Evolutionary conservation across 257 asterid species (phyloP).

Genomic region (Coffea eugenioides): DNA sequence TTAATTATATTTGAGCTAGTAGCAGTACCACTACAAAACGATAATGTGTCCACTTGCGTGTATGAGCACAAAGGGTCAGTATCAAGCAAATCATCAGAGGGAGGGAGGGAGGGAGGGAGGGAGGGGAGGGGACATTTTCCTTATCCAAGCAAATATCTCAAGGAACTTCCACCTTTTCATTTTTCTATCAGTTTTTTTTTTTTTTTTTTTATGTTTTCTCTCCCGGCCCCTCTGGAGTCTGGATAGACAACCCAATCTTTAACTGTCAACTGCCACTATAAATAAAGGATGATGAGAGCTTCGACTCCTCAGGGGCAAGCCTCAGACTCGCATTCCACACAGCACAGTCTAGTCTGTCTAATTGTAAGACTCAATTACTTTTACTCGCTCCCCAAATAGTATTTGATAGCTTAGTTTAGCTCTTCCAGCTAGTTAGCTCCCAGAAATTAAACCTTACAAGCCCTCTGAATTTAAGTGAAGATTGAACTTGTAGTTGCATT

Average conservation of each 20-base stretch:
- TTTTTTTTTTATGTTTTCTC: not conserved
- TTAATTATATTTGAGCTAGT: not conserved
- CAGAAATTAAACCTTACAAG: not conserved
- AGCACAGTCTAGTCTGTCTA: not conserved
- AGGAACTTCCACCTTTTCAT: conserved; percentile 29
- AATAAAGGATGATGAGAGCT: conserved; percentile 34
- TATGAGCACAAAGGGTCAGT: conserved; percentile 32
- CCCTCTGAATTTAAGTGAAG: not conserved
- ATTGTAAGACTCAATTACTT: not conserved
- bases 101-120: not conserved
- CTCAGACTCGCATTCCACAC: conserved; percentile 21
- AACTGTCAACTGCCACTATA: conserved; percentile 51
- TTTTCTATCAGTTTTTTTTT: conserved; percentile 11
- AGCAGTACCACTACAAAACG: conserved; percentile 2
- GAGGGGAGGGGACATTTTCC: conserved; percentile 5
- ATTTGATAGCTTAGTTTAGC: not conserved
- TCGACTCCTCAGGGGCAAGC: conserved; percentile 20
- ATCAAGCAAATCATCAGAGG: conserved; percentile 37
- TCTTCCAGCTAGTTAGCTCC: not conserved
- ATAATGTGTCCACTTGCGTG: conserved; percentile 48
- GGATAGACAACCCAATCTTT: conserved; percentile 25
- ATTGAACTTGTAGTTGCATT: not conserved
- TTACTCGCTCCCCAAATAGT: not conserved
- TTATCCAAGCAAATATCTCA: conserved; percentile 42
- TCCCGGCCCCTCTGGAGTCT: conserved; percentile 20